Percentiles rank a stretch among this genome's conserved stretches.
Conservation (phyloP, 805 yeast genomes). For the Spathaspora girioi region DNA sequence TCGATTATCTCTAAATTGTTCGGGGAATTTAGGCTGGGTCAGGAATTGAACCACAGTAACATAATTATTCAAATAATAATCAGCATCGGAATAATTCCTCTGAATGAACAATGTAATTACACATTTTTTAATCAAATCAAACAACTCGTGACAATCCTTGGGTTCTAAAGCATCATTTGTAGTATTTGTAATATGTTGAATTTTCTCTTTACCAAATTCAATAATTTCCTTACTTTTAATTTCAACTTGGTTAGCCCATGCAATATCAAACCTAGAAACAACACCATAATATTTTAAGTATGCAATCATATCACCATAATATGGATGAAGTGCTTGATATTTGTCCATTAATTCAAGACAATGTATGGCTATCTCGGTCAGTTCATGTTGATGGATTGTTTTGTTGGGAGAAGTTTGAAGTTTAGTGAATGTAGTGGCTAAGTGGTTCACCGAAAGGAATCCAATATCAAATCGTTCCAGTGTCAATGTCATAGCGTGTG, state of each 20-base stretch:
- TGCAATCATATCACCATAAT: conserved; percentile 6
- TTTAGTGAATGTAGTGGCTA: conserved; percentile 7
- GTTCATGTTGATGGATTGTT: neutral
- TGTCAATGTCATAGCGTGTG: neutral
- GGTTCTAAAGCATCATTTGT: neutral
- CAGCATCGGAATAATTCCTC: conserved; percentile 16
- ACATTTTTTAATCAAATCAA: conserved; percentile 4
- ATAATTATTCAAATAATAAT: conserved; percentile 14
- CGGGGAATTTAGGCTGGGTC: conserved; percentile 19
- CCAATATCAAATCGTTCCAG: conserved; percentile 4
- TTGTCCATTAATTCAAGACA: conserved; percentile 20
- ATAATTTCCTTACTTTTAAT: conserved; percentile 1
- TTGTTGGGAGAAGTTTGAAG: neutral
- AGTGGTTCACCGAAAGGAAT: conserved; percentile 10
- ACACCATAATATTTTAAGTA: conserved; percentile 2
- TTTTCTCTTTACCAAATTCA: conserved; percentile 2
- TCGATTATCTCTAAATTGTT: conserved; percentile 18
- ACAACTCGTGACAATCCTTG: neutral
- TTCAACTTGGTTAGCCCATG: conserved; percentile 8
- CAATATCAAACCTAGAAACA: conserved; percentile 1
- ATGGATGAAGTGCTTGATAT: conserved; percentile 19
- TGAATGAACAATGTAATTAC: conserved; percentile 11
- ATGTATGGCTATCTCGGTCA: neutral
- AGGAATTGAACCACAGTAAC: conserved; percentile 17
- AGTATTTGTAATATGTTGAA: neutral